Evolutionary conservation across 257 asterid genomes (phyloP), one percentile per base, ranked within the genome.

Genomic region (Nicotiana undulata): DNA sequence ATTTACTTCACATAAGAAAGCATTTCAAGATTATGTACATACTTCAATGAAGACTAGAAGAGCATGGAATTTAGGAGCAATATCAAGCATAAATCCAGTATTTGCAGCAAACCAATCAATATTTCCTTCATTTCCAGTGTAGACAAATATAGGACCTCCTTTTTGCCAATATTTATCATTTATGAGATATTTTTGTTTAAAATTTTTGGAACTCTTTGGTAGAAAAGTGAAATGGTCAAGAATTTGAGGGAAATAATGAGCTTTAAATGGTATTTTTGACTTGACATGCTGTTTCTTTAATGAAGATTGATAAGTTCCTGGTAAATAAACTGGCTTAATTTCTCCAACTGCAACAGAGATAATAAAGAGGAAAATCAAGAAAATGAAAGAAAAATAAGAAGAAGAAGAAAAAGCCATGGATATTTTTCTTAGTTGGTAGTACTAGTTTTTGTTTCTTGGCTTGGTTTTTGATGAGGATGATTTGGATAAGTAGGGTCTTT

Each of bases 101-200:
- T 92, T 92, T 29, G 88, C 86, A 79, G 97, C 96, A 84, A 91
- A 92, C 97, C 94, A 92, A 52, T 90, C 96, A 84, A 92, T 91
- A 20, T 91, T 92, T 37, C 96, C 96, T 91, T 93, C 97, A 81
- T 93, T 93, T 11, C 96, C 96, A 9, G 97, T 89, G 86, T 90
- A 93, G 5, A 93, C 96, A 87, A 93, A 91, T 0, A 93, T 88
- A 18, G 96, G 93, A 53, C 75, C 90, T 77, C 94, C 94, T 61
- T 84, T 88, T 6, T 83, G 61, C 97, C 97, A 93, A 76, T 82
- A 83, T 49, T 88, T 65, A 52, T 84, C 88, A 84, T 91, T 91
- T 77, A 91, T 87, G 5, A 93, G 97, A 63, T 93, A 91, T 75
- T 93, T 93, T 80, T 91, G 96, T 63, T 88, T 83, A 87, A 93